phyloP scores from a whole-genome alignment of 768 basidiomycete species.

The Trametes coccinea region DNA sequence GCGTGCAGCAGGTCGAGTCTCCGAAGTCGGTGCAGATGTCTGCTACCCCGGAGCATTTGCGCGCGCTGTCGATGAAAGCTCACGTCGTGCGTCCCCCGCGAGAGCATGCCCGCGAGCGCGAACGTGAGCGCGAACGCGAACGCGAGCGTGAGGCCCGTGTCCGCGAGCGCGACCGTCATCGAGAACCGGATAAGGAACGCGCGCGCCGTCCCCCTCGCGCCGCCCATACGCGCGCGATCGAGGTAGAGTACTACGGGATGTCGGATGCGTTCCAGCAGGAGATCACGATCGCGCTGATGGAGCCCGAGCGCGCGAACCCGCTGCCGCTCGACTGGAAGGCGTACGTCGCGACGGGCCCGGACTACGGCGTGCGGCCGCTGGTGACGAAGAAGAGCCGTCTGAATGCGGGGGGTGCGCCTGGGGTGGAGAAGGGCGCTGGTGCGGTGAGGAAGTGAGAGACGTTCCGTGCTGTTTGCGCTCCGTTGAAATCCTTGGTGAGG shows the following conservation, averaged over 20 bases:
- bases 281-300: constrained; percentile 14
- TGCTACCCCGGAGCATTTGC: neutral
- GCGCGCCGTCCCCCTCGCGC: neutral
- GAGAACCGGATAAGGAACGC: neutral
- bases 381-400: constrained; percentile 10
- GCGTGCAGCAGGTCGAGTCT: neutral
- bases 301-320: constrained; percentile 18
- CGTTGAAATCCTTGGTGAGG: too few relatives aligned
- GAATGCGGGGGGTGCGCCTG: neutral
- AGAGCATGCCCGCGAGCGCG: neutral
- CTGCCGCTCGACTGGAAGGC: constrained; percentile 16
- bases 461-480: too few relatives aligned
- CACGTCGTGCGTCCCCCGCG: constrained; percentile 10
- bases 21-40: neutral
- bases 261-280: constrained; percentile 10
- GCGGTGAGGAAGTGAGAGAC: neutral
- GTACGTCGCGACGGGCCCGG: constrained; percentile 5
- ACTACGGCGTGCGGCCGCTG: constrained; percentile 14
- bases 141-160: neutral
- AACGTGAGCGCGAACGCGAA: neutral
- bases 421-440: neutral
- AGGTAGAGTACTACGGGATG: constrained; percentile 17
- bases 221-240: constrained; percentile 7
- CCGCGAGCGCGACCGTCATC: neutral
- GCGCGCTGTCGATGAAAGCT: constrained; percentile 2